phyloP scores from a whole-genome alignment of 1,284 basidiomycete species.

The Ustanciosporium gigantosporum region DNA sequence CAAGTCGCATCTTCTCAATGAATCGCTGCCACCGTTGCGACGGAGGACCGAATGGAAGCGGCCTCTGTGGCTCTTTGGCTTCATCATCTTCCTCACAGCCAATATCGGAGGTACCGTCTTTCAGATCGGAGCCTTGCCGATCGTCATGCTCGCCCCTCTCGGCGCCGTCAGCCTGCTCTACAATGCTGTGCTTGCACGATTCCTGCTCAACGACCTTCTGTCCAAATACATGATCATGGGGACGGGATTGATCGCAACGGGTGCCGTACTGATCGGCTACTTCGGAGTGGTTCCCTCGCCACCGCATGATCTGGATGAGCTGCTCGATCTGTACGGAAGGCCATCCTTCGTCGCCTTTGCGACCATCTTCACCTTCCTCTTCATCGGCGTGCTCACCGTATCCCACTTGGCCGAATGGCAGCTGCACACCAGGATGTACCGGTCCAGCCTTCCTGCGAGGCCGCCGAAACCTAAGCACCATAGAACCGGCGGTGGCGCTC shows the following conservation, averaged over 20 bases:
- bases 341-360: conserved; percentile 76
- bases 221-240: conserved; percentile 82
- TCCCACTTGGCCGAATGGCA: conserved; percentile 59
- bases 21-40: conserved; percentile 68
- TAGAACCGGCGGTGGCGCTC: conserved; percentile 4
- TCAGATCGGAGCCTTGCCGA: conserved; percentile 82
- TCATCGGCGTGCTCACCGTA: conserved; percentile 66
- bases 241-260: conserved; percentile 82
- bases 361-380: conserved; percentile 69
- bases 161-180: conserved; percentile 89
- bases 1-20: conserved; percentile 88
- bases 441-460: conserved; percentile 5
- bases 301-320: conserved; percentile 84
- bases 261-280: conserved; percentile 84
- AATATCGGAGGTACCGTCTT: conserved; percentile 91
- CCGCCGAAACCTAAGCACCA: conserved; percentile 13
- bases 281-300: conserved; percentile 92
- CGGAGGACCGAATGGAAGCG: conserved; percentile 50
- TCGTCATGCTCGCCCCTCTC: conserved; percentile 67
- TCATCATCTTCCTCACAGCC: conserved; percentile 69
- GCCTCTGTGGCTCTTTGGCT: conserved; percentile 66
- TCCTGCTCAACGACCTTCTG: conserved; percentile 84
- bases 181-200: conserved; percentile 88
- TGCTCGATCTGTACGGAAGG: conserved; percentile 77
- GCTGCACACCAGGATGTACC: conserved; percentile 37